Base-by-base conservation (phyloP, 306 rosid genomes). In the Castanea crenata region DNA sequence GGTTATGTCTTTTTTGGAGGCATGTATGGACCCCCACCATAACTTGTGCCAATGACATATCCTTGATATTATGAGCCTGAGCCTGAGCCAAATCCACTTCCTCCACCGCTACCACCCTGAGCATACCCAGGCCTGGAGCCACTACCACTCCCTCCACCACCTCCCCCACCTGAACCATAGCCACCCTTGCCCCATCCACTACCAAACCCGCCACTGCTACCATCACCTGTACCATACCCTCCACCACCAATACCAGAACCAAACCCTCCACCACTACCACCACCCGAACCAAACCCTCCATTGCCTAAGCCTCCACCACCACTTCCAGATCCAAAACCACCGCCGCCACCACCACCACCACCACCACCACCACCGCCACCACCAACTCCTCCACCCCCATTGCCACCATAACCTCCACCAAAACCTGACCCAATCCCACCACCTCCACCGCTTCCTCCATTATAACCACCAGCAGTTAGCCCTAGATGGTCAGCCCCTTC, bases 351-450 rank as follows among this genome's bases (percentile, higher is more conserved):
- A 0, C 63, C 32, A 7, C 58, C 69, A 6, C 83, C 87, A 29
- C 12, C 11, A 3, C 84, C 87, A 55, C 68, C 77, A 11, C 87
- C 87, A 6, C 71, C 70, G 59, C 76, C 70, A 68, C 76, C 79
- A 41, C 69, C 16, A 23, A 83, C 81, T n/a, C 83, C 86, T 4
- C 91, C 86, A 16, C 49, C 51, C 63, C 15, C 81, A n/a, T 46
- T 55, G 5, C 83, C 75, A 20, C 79, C 79, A 27, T 13, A 74
- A 0, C 79, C 77, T 0, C 83, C 75, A 20, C 79, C 79, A 27
- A 8, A 74, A 0, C 79, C 77, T 0, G 18, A 41, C 5, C 75
- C 79, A 55, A 5, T 4, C 7, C 76, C 76, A 35, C 83, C 78
- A 8, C 81, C 79, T 0, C 52, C 55, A 1, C 68, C 32, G 3